These are phyloP conservation scores for Ascosphaera acerosa DNA, from an alignment of 2,329 filamentous ascomycete genomes.

Conservation along the genomic window DNA sequence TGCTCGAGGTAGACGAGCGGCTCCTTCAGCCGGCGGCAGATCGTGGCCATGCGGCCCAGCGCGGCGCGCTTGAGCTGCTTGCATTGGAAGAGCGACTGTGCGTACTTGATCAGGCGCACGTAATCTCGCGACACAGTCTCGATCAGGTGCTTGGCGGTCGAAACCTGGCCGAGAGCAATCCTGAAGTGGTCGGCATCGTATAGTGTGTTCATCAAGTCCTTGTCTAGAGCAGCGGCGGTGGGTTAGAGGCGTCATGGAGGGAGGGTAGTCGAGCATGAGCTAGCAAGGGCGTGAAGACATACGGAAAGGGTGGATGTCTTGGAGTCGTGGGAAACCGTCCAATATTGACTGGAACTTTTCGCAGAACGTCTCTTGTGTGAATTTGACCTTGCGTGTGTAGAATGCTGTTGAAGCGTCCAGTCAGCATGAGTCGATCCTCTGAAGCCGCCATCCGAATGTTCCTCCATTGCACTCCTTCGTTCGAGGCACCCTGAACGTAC, in stretches of 20 bases:
- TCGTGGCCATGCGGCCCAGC: conserved; percentile 92
- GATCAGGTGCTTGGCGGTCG: conserved; percentile 85
- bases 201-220: conserved; percentile 82
- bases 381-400: conserved; percentile 96
- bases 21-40: conserved; percentile 84
- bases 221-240: conserved; percentile 20
- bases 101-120: conserved; percentile 87
- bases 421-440: background rate
- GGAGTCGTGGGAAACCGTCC: conserved; percentile 73
- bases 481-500: conserved; percentile 13
- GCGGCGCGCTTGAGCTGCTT: conserved; percentile 95
- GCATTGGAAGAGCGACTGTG: conserved; percentile 91
- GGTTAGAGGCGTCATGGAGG: background rate
- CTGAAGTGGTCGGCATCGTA: conserved; percentile 97
- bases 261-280: too few species aligned
- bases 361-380: conserved; percentile 84
- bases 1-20: conserved; percentile 89
- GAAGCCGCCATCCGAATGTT: background rate
- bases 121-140: conserved; percentile 94
- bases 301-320: conserved; percentile 91
- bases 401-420: conserved; percentile 49
- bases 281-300: conserved; percentile 16
- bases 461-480: background rate
- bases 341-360: conserved; percentile 84
- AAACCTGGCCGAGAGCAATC: conserved; percentile 86